phyloP scores from a whole-genome alignment of 345 rosid genomes.

The Eutrema yunnanense region DNA sequence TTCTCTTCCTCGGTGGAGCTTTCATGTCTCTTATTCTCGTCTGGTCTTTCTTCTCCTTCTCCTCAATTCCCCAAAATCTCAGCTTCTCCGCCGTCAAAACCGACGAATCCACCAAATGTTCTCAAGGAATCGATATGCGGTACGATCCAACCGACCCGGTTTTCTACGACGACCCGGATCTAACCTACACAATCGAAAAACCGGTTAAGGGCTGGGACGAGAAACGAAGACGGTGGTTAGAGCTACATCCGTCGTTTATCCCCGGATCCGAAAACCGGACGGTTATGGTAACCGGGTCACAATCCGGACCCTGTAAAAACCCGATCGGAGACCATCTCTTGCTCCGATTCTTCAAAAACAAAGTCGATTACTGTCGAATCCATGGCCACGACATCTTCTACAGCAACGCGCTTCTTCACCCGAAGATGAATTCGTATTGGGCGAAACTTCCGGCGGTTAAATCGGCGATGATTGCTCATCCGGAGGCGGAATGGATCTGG shows the following conservation, averaged over 20 bases:
- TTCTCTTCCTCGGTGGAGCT: conserved; percentile 61
- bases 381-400: conserved; percentile 85
- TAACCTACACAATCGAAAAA: conserved; percentile 58
- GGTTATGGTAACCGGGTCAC: conserved; percentile 81
- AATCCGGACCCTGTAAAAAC: conserved; percentile 73
- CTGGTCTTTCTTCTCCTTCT: conserved; percentile 60
- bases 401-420: conserved; percentile 72
- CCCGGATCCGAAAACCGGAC: conserved; percentile 55
- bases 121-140: conserved; percentile 29
- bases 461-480: conserved; percentile 93
- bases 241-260: conserved; percentile 62
- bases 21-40: conserved; percentile 53
- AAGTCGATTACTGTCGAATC: conserved; percentile 84
- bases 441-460: conserved; percentile 72
- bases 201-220: conserved; percentile 68
- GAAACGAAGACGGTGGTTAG: conserved; percentile 68
- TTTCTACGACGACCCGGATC: conserved; percentile 71
- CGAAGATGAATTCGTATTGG: conserved; percentile 72
- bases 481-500: conserved; percentile 99
- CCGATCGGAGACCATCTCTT: conserved; percentile 84
- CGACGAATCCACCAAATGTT: conserved; percentile 3
- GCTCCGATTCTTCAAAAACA: conserved; percentile 78
- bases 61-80: conserved; percentile 21
- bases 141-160: conserved; percentile 54
- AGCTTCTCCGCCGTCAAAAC: neutral